Conservation (phyloP, 192 early-diverging fungal genomes). For the Ambispora gerdemannii region DNA sequence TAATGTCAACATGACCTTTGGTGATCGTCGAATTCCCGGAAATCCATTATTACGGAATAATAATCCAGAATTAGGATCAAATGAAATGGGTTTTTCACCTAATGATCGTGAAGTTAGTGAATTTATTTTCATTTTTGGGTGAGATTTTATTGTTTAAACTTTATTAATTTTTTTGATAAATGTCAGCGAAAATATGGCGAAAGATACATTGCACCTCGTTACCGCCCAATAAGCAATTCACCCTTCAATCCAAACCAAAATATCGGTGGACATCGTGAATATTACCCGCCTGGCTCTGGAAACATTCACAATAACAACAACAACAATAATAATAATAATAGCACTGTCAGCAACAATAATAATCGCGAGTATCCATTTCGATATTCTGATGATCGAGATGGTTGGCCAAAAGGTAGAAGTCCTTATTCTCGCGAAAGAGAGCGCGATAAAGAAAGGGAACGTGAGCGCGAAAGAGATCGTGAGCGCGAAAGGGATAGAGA, state of each 20-base stretch:
- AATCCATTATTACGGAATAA: conserved; percentile 2
- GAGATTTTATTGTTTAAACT: background rate
- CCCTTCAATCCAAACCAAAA: background rate
- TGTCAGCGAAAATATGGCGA: background rate
- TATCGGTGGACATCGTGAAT: background rate
- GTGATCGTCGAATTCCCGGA: background rate
- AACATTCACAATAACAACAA: background rate
- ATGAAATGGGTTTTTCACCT: background rate
- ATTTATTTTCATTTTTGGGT: background rate
- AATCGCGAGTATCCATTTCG: background rate
- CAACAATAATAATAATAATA: background rate
- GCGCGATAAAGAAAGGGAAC: conserved; percentile 6
- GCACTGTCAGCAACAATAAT: background rate
- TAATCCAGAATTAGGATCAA: background rate
- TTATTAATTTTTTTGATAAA: background rate
- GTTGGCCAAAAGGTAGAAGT: background rate
- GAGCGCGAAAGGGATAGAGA: conserved; percentile 1
- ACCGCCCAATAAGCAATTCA: background rate
- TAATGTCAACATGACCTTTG: background rate
- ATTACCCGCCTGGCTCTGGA: background rate
- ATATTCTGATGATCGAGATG: conserved; percentile 7
- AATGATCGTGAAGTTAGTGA: background rate
- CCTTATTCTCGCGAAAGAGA: conserved; percentile 17
- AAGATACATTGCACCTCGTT: background rate
- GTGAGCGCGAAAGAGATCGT: conserved; percentile 3